Evolutionary conservation across 257 asterid species (phyloP).

Genomic region (Lantana camara): DNA sequence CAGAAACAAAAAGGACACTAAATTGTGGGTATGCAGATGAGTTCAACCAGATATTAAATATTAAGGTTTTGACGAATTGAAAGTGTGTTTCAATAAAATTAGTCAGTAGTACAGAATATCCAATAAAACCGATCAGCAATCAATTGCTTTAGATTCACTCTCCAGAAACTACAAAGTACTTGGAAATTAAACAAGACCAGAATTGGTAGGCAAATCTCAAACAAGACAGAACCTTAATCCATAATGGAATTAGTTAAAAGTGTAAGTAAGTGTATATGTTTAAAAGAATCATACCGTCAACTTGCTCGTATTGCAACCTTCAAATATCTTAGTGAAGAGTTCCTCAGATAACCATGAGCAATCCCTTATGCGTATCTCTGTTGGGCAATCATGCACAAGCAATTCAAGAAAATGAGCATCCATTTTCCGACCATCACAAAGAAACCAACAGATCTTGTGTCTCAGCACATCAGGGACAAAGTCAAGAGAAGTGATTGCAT

Average conservation of each 20-base stretch:
- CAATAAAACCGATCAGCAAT: conserved; percentile 19
- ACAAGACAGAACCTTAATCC: neutral
- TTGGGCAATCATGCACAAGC: conserved; percentile 67
- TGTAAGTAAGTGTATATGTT: conserved; percentile 11
- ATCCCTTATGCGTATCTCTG: conserved; percentile 78
- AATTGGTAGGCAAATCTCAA: conserved; percentile 19
- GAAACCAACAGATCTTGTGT: conserved; percentile 70
- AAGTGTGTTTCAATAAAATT: conserved; percentile 11
- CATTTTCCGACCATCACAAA: conserved; percentile 75
- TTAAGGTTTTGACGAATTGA: neutral
- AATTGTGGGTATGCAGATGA: neutral
- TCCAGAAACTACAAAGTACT: conserved; percentile 12
- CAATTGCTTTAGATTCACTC: conserved; percentile 1
- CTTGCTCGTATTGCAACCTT: conserved; percentile 55
- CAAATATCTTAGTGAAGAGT: conserved; percentile 52
- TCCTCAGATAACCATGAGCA: conserved; percentile 95
- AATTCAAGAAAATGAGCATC: conserved; percentile 60
- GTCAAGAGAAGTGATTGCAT: conserved; percentile 78
- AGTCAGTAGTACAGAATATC: neutral
- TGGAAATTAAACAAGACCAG: conserved; percentile 5
- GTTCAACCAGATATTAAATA: neutral
- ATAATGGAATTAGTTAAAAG: conserved; percentile 10
- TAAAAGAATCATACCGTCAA: conserved; percentile 51
- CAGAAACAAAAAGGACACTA: conserved; percentile 14
- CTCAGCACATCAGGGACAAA: conserved; percentile 78